These are phyloP conservation scores for Nicotiana tabacum DNA, from an alignment of 257 asterid species.

Conservation along the genomic window DNA sequence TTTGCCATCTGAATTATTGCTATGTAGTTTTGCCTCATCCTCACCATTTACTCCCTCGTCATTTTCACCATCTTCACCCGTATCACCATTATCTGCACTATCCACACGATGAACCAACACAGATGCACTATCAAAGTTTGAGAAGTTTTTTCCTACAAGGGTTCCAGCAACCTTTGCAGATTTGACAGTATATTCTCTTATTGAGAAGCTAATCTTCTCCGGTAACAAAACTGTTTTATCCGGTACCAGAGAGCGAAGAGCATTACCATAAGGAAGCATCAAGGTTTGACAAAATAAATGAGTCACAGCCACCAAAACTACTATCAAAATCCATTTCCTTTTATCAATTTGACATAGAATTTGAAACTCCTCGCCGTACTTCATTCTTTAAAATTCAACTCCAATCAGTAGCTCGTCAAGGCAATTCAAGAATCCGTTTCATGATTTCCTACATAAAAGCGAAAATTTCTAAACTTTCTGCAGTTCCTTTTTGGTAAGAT, in stretches of 20 bases:
- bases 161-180: slow-evolving; percentile 16
- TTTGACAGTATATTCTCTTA: slow-evolving; percentile 18
- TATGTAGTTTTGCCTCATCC: slow-evolving; percentile 18
- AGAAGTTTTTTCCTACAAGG: slow-evolving; percentile 9
- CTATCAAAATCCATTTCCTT: slow-evolving; percentile 66
- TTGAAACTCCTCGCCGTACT: slow-evolving; percentile 28
- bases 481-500: background rate
- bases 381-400: slow-evolving; percentile 29
- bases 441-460: slow-evolving; percentile 9
- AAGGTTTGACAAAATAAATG: slow-evolving; percentile 71
- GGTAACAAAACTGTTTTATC: slow-evolving; percentile 12
- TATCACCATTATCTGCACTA: slow-evolving; percentile 7
- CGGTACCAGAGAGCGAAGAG: slow-evolving; percentile 53
- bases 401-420: slow-evolving; percentile 8
- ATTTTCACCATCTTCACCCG: slow-evolving; percentile 11
- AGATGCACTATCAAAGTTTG: slow-evolving; percentile 25
- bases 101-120: slow-evolving; percentile 26
- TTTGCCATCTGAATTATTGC: slow-evolving; percentile 24
- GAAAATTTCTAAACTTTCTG: background rate
- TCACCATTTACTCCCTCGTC: slow-evolving; percentile 13
- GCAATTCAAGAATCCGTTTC: background rate
- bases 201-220: slow-evolving; percentile 16
- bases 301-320: slow-evolving; percentile 60
- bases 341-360: slow-evolving; percentile 46
- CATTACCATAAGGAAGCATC: slow-evolving; percentile 73